Conservation (phyloP, 139 green algal species). For the Monoraphidium neglectum region DNA sequence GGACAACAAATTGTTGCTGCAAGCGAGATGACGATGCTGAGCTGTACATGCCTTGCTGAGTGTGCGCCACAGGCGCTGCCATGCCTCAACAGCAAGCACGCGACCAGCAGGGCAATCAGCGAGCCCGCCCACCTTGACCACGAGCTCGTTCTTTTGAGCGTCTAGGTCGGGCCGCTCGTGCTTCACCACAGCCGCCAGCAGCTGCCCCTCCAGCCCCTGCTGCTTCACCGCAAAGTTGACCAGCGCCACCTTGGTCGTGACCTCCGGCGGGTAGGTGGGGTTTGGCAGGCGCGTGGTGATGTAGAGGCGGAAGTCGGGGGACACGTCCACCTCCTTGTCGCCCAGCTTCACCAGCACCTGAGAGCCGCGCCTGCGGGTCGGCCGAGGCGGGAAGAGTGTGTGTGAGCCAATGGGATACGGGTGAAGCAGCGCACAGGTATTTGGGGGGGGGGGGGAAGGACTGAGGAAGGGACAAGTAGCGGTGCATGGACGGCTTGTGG, state of each 20-base stretch:
- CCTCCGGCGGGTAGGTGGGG: constrained; percentile 88
- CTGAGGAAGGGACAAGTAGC: no score
- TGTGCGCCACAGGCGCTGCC: no score
- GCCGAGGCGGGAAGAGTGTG: no score
- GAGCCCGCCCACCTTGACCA: constrained; percentile 71
- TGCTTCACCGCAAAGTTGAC: constrained; percentile 90
- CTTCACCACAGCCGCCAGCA: constrained; percentile 81
- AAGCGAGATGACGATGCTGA: no score
- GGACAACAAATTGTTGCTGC: no score
- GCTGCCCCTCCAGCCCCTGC: constrained; percentile 87
- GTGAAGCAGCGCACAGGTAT: no score
- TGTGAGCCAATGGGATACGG: no score
- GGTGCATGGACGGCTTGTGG: no score
- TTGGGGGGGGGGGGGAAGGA: no score
- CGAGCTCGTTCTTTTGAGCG: constrained; percentile 88
- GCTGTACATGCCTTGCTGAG: no score
- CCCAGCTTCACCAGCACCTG: constrained; percentile 80
- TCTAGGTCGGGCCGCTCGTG: constrained; percentile 83
- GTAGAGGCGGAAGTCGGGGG: constrained; percentile 80
- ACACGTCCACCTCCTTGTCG: constrained; percentile 82
- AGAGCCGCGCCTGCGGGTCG: not conserved
- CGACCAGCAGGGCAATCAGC: no score
- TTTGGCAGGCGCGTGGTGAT: constrained; percentile 85
- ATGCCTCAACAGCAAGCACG: no score
- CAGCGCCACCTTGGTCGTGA: constrained; percentile 78